These are phyloP conservation scores for Collybia sordida DNA, from an alignment of 768 basidiomycete species.

Conservation along the genomic window DNA sequence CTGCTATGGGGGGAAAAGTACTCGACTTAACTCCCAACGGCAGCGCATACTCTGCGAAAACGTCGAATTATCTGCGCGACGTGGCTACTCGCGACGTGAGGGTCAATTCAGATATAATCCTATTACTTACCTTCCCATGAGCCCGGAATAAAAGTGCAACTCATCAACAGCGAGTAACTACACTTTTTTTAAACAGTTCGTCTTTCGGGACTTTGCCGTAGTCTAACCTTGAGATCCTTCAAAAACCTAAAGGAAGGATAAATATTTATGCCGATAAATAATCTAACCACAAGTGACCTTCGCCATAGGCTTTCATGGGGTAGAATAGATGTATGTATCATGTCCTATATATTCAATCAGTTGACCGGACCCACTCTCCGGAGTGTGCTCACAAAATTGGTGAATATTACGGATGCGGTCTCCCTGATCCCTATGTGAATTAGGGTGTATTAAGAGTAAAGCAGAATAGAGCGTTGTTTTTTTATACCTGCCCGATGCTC, in stretches of 20 bases:
- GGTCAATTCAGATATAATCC: not conserved
- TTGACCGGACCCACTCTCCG: not conserved
- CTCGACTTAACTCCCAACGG: conserved; percentile 65
- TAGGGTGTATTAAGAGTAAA: not conserved
- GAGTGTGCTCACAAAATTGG: conserved; percentile 69
- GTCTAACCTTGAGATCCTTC: conserved; percentile 57
- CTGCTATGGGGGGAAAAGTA: not conserved
- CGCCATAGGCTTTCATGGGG: conserved; percentile 87
- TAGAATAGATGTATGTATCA: conserved; percentile 80
- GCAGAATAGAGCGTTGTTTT: not conserved
- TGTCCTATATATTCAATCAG: conserved; percentile 53
- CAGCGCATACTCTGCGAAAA: conserved; percentile 71
- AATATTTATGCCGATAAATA: not conserved
- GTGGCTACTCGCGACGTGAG: conserved; percentile 46
- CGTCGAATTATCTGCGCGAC: conserved; percentile 79
- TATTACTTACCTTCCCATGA: conserved; percentile 67
- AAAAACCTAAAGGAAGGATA: conserved; percentile 54
- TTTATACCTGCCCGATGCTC: conserved; percentile 58
- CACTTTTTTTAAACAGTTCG: not conserved
- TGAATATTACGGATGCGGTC: conserved; percentile 78
- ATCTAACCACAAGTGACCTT: conserved; percentile 38
- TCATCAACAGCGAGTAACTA: conserved; percentile 81
- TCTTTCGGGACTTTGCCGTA: not conserved
- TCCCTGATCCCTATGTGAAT: conserved; percentile 59
- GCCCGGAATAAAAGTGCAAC: conserved; percentile 80